phyloP scores from a whole-genome alignment of 1,139 yeast species.

The Yamadazyma mexicana region DNA sequence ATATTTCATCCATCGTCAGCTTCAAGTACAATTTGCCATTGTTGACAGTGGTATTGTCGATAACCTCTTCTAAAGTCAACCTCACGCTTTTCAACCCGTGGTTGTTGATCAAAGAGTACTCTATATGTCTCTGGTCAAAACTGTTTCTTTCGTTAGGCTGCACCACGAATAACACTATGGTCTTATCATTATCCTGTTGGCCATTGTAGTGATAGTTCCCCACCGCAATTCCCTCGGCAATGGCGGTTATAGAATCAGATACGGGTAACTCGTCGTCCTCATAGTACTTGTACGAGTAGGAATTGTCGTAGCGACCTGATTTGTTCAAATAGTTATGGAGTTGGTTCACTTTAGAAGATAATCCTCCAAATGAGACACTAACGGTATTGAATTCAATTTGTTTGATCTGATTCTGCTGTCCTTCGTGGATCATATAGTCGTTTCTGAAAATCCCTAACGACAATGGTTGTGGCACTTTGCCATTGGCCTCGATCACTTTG shows the following conservation, averaged over 20 bases:
- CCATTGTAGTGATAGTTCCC: conserved; percentile 59
- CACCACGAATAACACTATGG: conserved; percentile 74
- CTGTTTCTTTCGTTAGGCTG: conserved; percentile 87
- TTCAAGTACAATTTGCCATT: conserved; percentile 51
- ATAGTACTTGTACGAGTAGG: conserved; percentile 40
- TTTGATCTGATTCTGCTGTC: conserved; percentile 52
- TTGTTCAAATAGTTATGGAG: conserved; percentile 67
- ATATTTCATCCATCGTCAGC: conserved; percentile 65
- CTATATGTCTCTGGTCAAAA: conserved; percentile 86
- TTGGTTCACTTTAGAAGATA: conserved; percentile 76
- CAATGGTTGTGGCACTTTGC: conserved; percentile 54
- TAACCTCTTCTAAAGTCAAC: conserved; percentile 63
- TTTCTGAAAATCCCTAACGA: conserved; percentile 87
- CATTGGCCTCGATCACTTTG: conserved; percentile 50
- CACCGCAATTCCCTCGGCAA: conserved; percentile 71
- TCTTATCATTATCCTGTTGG: conserved; percentile 22
- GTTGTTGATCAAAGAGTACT: conserved; percentile 60
- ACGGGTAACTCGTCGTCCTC: conserved; percentile 57
- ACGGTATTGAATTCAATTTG: conserved; percentile 97
- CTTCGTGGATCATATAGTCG: conserved; percentile 77
- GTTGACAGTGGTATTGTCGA: conserved; percentile 37
- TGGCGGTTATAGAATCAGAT: conserved; percentile 58
- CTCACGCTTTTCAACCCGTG: conserved; percentile 64
- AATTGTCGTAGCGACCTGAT: conserved; percentile 50
- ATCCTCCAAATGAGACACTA: conserved; percentile 92